Conservation (phyloP, 2,329 filamentous ascomycete species). For the Botrytis byssoidea region DNA sequence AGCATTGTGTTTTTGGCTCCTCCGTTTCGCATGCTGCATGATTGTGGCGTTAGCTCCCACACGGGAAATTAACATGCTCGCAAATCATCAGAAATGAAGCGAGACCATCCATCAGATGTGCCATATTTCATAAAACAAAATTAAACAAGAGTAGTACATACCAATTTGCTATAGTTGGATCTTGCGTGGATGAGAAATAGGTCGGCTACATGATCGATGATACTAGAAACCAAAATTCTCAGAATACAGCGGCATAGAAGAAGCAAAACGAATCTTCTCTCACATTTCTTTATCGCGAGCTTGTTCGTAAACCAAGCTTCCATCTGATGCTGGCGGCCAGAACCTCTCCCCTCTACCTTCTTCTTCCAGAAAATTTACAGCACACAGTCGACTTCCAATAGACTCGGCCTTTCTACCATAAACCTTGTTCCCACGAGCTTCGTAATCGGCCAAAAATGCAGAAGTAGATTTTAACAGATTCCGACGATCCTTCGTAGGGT, state of each 20-base stretch:
- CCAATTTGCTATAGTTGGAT: constrained; percentile 13
- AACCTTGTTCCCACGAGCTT: constrained; percentile 18
- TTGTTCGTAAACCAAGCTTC: constrained; percentile 15
- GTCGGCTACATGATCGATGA: constrained; percentile 14
- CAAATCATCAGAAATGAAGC: not conserved
- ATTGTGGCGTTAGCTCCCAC: constrained; percentile 16
- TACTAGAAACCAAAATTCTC: constrained; percentile 13
- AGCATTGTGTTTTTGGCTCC: not conserved
- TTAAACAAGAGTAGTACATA: constrained; percentile 6
- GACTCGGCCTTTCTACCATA: constrained; percentile 8
- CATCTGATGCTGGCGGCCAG: constrained; percentile 15
- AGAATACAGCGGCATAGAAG: not conserved
- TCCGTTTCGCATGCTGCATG: constrained; percentile 16
- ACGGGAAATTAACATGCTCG: constrained; percentile 11
- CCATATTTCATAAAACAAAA: not conserved
- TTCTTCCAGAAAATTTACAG: constrained; percentile 21
- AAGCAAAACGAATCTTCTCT: not conserved
- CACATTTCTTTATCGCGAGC: constrained; percentile 12
- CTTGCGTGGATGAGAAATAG: constrained; percentile 19
- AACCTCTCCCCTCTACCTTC: constrained; percentile 20
- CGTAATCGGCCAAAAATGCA: constrained; percentile 17
- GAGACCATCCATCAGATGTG: not conserved
- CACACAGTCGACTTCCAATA: constrained; percentile 20
- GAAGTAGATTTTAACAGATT: constrained; percentile 16
- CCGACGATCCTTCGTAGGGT: constrained; percentile 14